phyloP scores from a whole-genome alignment of 108 stramenopile genomes.

The Nitzschia putrida region DNA sequence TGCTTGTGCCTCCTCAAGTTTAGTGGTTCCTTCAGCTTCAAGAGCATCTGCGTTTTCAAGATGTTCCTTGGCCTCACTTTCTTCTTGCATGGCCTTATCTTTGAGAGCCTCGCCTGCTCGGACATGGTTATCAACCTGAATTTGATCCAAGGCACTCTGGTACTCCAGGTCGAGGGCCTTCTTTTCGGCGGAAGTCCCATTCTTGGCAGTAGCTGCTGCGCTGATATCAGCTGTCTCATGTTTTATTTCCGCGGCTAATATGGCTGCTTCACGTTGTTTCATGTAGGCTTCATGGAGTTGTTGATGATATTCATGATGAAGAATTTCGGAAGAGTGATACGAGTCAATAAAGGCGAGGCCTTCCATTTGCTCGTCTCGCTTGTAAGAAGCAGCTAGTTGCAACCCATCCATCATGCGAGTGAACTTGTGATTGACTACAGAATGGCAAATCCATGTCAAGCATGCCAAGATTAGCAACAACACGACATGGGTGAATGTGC shows the following conservation, averaged over 20 bases:
- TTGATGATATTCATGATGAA: slow-evolving; percentile 16
- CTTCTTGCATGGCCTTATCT: slow-evolving; percentile 4
- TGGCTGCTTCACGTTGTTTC: background rate
- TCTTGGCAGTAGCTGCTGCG: no score
- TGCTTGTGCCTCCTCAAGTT: background rate
- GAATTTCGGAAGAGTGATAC: background rate
- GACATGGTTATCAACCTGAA: background rate
- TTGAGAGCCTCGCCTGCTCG: background rate
- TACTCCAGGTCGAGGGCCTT: slow-evolving; percentile 6
- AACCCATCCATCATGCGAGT: slow-evolving; percentile 11
- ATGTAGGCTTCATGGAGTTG: slow-evolving; percentile 9
- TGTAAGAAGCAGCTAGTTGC: slow-evolving; percentile 13
- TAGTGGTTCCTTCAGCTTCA: background rate
- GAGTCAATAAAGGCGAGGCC: slow-evolving; percentile 6
- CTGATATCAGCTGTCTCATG: no score
- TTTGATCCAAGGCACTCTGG: background rate
- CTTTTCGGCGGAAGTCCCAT: background rate
- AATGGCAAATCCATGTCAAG: slow-evolving; percentile 21
- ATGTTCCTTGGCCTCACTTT: background rate
- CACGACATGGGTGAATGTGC: background rate
- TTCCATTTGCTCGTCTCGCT: slow-evolving; percentile 12
- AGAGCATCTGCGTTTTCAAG: slow-evolving; percentile 5
- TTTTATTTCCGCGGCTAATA: no score
- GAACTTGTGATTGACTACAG: slow-evolving; percentile 27
- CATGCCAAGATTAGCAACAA: slow-evolving; percentile 2